These are phyloP conservation scores for Backusella liffmaniae DNA, from an alignment of 192 early-diverging fungal genomes.

Conservation along the genomic window DNA sequence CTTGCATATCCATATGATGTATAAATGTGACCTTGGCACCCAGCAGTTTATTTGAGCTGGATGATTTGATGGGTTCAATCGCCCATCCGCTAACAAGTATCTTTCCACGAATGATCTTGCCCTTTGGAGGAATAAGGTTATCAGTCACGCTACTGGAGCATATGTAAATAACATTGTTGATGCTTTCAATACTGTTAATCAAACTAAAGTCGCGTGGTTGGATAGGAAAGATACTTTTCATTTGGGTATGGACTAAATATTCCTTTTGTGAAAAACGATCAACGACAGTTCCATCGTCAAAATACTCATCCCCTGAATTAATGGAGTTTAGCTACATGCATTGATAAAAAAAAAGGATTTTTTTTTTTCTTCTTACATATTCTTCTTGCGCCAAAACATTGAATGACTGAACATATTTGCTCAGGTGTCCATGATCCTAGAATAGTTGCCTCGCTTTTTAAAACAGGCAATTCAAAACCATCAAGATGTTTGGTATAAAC, in stretches of 20 bases:
- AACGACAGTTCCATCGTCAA: constrained; percentile 40
- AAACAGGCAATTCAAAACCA: constrained; percentile 35
- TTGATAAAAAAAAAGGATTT: constrained; percentile 19
- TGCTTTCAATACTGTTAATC: constrained; percentile 41
- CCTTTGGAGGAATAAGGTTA: constrained; percentile 37
- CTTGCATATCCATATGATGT: constrained; percentile 46
- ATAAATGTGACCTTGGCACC: constrained; percentile 43
- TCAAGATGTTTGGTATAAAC: constrained; percentile 43
- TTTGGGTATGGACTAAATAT: constrained; percentile 36
- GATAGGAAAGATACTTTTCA: constrained; percentile 36
- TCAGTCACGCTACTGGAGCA: constrained; percentile 43
- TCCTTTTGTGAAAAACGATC: constrained; percentile 46
- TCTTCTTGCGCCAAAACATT: constrained; percentile 38
- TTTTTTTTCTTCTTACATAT: constrained; percentile 34
- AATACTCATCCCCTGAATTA: constrained; percentile 44
- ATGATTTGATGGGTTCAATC: constrained; percentile 40
- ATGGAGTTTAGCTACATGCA: constrained; percentile 36
- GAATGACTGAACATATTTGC: constrained; percentile 25
- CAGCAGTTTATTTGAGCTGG: constrained; percentile 25
- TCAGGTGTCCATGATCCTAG: constrained; percentile 38
- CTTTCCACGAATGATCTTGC: constrained; percentile 42
- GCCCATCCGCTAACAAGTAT: constrained; percentile 45
- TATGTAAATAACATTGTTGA: constrained; percentile 40
- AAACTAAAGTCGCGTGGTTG: constrained; percentile 45
- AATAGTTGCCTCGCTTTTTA: constrained; percentile 44